phyloP scores from a whole-genome alignment of 345 rosid genomes.

The Mangifera indica region DNA sequence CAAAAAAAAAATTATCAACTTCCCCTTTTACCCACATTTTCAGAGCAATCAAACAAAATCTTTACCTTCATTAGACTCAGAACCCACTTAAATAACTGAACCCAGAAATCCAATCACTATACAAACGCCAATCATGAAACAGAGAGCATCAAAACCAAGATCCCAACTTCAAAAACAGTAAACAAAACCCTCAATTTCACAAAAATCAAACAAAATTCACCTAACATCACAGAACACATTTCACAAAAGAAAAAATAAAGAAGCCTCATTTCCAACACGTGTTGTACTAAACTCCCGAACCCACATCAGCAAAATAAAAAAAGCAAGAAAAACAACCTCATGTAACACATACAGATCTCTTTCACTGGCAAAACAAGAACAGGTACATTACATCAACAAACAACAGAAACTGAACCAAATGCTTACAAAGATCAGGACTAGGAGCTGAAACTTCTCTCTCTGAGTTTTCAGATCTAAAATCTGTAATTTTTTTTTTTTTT shows the following conservation, averaged over 20 bases:
- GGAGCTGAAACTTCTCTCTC: neutral
- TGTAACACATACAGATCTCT: conserved; percentile 39
- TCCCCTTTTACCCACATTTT: conserved; percentile 1
- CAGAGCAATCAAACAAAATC: conserved; percentile 8
- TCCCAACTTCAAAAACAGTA: conserved; percentile 19
- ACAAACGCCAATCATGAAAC: neutral
- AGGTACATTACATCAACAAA: conserved; percentile 6
- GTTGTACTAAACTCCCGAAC: conserved; percentile 14
- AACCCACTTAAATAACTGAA: neutral
- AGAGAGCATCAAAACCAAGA: conserved; percentile 15
- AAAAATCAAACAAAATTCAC: neutral
- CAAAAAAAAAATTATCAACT: neutral
- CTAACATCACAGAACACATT: neutral
- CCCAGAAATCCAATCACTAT: neutral
- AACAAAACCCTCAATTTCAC: conserved; percentile 13
- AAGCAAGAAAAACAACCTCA: conserved; percentile 14
- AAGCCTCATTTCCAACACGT: neutral
- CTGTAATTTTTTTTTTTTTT: neutral
- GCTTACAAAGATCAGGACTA: conserved; percentile 16
- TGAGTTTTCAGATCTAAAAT: conserved; percentile 17
- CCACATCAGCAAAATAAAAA: conserved; percentile 19
- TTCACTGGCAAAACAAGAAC: neutral
- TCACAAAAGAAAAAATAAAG: too few species aligned
- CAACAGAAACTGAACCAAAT: neutral
- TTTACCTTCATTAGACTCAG: neutral